Conservation (phyloP, 2,329 filamentous ascomycete species). For the Aspergillus caelatus region DNA sequence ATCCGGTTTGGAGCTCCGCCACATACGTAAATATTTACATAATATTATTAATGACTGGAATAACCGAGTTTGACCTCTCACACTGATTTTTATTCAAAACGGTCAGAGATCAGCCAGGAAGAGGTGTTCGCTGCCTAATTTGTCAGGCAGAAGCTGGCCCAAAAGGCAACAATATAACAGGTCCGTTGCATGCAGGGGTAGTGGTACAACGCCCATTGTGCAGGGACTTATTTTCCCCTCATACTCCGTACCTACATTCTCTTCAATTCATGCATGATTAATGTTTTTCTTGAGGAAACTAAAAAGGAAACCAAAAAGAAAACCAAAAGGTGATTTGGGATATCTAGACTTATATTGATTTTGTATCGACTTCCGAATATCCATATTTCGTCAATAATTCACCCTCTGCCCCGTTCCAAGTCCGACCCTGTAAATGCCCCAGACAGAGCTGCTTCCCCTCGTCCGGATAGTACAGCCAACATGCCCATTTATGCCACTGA, state of each 20-base stretch:
- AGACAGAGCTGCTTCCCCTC: constrained; percentile 8
- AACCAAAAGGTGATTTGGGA: background rate
- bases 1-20: background rate
- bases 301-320: background rate
- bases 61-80: background rate
- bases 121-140: background rate
- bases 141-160: background rate
- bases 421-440: constrained; percentile 13
- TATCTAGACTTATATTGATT: background rate
- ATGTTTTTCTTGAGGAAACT: too few relatives aligned
- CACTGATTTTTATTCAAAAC: too few relatives aligned
- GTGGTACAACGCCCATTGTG: background rate
- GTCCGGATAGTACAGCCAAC: constrained; percentile 14
- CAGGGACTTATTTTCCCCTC: background rate
- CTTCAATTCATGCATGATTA: background rate
- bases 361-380: background rate
- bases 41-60: background rate
- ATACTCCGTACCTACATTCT: background rate
- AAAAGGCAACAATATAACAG: background rate
- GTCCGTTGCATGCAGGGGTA: background rate
- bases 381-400: background rate
- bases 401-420: constrained; percentile 7
- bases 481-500: constrained; percentile 10
- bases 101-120: too few relatives aligned
- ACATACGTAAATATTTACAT: background rate